Evolutionary conservation across 1,284 basidiomycete species (phyloP).

Genomic region (Thelephora terrestris): DNA sequence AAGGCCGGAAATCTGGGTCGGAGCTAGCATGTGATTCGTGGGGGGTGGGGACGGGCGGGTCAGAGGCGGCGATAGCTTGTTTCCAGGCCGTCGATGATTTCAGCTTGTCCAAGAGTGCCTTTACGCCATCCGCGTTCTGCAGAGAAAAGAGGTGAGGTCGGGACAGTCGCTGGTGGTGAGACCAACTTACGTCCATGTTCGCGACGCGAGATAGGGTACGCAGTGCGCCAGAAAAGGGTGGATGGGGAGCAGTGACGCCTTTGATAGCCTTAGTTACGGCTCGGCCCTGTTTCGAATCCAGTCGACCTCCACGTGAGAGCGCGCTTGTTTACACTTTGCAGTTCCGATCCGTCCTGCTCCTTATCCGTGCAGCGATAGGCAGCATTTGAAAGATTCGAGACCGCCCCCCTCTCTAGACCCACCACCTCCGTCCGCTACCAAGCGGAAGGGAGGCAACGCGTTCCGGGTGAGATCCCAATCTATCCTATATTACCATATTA

Average conservation of each 20-base stretch:
- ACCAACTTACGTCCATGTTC: conserved; percentile 17
- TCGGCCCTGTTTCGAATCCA: too few species aligned
- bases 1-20: conserved; percentile 12
- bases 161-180: conserved; percentile 25
- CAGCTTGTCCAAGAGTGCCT: conserved; percentile 56
- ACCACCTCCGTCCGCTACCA: too few species aligned
- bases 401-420: too few species aligned
- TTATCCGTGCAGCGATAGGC: too few species aligned
- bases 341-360: too few species aligned
- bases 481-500: too few species aligned
- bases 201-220: not conserved
- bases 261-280: too few species aligned
- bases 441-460: too few species aligned
- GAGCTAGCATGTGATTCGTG: conserved; percentile 2
- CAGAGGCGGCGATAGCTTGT: conserved; percentile 25
- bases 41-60: conserved; percentile 2
- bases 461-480: too few species aligned
- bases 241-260: not conserved
- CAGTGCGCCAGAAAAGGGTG: conserved; percentile 5
- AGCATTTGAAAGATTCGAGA: too few species aligned
- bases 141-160: conserved; percentile 1
- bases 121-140: conserved; percentile 52
- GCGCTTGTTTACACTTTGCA: too few species aligned
- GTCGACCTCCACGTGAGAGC: too few species aligned
- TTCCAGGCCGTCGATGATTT: conserved; percentile 58